phyloP scores from a whole-genome alignment of 148 eudicot genomes.

The Cornus florida region DNA sequence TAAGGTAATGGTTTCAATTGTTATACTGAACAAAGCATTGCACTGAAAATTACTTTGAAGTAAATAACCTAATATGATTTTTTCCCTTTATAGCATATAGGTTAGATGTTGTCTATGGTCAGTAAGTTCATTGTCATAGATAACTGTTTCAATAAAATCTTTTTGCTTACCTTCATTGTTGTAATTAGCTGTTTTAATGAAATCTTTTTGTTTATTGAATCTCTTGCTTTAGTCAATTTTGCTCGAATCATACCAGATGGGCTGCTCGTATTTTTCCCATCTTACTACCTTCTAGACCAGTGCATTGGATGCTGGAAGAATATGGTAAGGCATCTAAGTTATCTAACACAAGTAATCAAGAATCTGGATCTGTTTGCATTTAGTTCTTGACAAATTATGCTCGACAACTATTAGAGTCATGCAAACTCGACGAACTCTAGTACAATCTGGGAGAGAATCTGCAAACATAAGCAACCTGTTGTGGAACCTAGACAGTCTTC shows the following conservation, averaged over 20 bases:
- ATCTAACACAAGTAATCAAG: slow-evolving; percentile 6
- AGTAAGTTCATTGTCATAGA: background rate
- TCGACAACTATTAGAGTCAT: slow-evolving; percentile 43
- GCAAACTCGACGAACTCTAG: slow-evolving; percentile 48
- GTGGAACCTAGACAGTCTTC: slow-evolving; percentile 98
- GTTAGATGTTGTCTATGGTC: background rate
- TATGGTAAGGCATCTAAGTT: slow-evolving; percentile 56
- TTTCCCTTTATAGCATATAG: background rate
- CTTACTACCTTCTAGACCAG: slow-evolving; percentile 85
- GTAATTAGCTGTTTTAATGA: background rate
- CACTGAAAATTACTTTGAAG: too few species aligned
- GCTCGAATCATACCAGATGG: slow-evolving; percentile 98
- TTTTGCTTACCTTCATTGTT: background rate
- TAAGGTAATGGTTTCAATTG: background rate
- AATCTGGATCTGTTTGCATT: slow-evolving; percentile 10
- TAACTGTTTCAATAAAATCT: background rate
- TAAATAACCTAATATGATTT: background rate
- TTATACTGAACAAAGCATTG: background rate
- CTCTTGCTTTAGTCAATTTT: slow-evolving; percentile 70
- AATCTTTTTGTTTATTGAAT: slow-evolving; percentile 2
- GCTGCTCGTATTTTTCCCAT: slow-evolving; percentile 90
- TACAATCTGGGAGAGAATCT: slow-evolving; percentile 95
- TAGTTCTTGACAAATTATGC: slow-evolving; percentile 17
- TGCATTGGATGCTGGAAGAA: slow-evolving; percentile 87
- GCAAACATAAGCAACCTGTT: slow-evolving; percentile 91